phyloP scores from a whole-genome alignment of 805 yeast species.

The Candida coleopterorum region DNA sequence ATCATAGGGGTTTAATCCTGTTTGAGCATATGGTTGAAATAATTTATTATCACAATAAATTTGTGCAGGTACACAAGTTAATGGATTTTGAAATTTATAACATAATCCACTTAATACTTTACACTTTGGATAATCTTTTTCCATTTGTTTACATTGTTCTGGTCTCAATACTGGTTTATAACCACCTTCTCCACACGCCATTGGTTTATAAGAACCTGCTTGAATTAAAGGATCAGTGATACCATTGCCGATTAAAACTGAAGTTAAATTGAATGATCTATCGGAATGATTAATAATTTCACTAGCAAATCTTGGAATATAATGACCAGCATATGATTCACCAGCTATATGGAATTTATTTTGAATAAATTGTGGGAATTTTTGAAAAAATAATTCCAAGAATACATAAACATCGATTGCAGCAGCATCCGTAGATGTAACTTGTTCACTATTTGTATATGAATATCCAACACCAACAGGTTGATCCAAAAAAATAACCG shows the following conservation, averaged over 20 bases:
- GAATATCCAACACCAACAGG: conserved; percentile 94
- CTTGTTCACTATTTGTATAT: conserved; percentile 56
- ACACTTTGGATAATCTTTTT: conserved; percentile 30
- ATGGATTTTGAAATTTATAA: conserved; percentile 25
- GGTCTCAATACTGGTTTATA: conserved; percentile 31
- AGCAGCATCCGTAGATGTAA: conserved; percentile 73
- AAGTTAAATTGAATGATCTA: conserved; percentile 32
- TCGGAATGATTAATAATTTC: conserved; percentile 71
- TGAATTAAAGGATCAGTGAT: conserved; percentile 41
- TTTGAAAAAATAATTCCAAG: conserved; percentile 74
- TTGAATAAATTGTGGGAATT: conserved; percentile 64
- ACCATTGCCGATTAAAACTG: conserved; percentile 43
- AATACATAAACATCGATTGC: conserved; percentile 85
- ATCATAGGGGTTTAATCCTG: conserved; percentile 63
- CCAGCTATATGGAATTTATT: conserved; percentile 83
- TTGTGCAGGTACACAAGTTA: conserved; percentile 40
- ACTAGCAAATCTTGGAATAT: conserved; percentile 83
- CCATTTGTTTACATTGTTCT: conserved; percentile 31
- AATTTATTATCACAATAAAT: conserved; percentile 26
- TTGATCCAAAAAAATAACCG: conserved; percentile 87
- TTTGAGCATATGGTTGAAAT: conserved; percentile 30
- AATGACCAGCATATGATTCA: conserved; percentile 92
- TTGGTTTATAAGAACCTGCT: conserved; percentile 35
- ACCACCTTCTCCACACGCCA: conserved; percentile 46
- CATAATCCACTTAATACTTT: conserved; percentile 27